These are phyloP conservation scores for Mycena venus DNA, from an alignment of 768 basidiomycete genomes.

Conservation along the genomic window DNA sequence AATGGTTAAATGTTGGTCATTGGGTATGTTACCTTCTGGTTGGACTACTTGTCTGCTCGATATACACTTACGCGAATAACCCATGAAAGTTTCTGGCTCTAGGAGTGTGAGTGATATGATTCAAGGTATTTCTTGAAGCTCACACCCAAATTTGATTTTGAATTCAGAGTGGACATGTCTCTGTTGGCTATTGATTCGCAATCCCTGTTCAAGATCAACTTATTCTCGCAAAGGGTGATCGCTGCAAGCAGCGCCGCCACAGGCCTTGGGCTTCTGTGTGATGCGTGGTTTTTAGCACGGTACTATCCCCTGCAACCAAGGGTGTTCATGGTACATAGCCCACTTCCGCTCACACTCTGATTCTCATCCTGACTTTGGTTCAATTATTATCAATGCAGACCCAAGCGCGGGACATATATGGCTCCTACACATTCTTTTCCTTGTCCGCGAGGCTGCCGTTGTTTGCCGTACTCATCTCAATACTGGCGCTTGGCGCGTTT, in stretches of 20 bases:
- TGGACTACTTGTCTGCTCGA: not conserved
- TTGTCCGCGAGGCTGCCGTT: slow-evolving; percentile 10
- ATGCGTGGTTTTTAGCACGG: not conserved
- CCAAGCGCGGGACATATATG: slow-evolving; percentile 15
- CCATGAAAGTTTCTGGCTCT: not conserved
- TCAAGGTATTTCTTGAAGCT: not conserved
- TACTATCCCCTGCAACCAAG: not conserved
- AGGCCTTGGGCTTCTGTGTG: not conserved
- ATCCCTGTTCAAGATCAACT: slow-evolving; percentile 5
- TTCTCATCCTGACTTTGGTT: not conserved
- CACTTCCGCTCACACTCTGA: not conserved
- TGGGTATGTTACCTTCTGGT: not conserved
- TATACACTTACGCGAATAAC: not conserved
- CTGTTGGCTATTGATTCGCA: not conserved
- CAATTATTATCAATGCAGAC: slow-evolving; percentile 5
- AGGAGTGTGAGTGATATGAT: not conserved
- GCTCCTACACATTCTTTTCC: slow-evolving; percentile 2
- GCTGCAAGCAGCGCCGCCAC: slow-evolving; percentile 2
- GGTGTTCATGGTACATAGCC: slow-evolving; percentile 2
- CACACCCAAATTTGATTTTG: not conserved
- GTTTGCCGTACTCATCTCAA: not conserved
- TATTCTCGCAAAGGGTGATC: not conserved
- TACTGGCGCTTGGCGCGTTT: not conserved
- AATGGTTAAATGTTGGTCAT: not conserved
- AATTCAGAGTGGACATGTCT: not conserved